A percentile compares a stretch with the other conserved stretches of the same genome.
These are phyloP conservation scores for Iberis pinnata DNA, from an alignment of 345 rosid species.

Conservation along the genomic window DNA sequence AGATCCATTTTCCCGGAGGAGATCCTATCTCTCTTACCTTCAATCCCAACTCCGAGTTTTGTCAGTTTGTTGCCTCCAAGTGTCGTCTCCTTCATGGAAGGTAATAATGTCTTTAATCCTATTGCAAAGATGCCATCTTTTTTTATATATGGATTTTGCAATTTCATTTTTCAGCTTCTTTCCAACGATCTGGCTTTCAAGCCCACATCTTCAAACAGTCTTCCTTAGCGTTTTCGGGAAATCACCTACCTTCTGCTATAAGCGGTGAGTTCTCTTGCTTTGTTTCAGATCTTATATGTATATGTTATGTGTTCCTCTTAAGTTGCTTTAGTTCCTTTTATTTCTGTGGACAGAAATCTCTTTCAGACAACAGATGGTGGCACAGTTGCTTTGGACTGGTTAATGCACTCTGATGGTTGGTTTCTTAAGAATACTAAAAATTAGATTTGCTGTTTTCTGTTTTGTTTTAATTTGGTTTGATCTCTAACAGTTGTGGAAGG, in stretches of 20 bases:
- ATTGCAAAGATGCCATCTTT: too few relatives aligned
- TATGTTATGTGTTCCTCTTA: neutral
- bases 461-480: neutral
- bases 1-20: conserved; percentile 52
- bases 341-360: too few relatives aligned
- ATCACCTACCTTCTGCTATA: conserved; percentile 60
- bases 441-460: neutral
- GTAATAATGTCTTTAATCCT: too few relatives aligned
- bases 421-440: too few relatives aligned
- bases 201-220: conserved; percentile 73
- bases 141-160: neutral
- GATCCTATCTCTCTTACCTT: conserved; percentile 42
- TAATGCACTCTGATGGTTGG: conserved; percentile 46
- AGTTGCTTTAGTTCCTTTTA: too few relatives aligned
- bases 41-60: conserved; percentile 42
- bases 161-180: conserved; percentile 56
- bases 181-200: conserved; percentile 75
- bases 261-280: conserved; percentile 52
- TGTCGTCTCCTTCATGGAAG: conserved; percentile 63
- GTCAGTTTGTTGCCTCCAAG: conserved; percentile 50
- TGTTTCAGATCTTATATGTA: conserved; percentile 10
- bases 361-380: too few relatives aligned
- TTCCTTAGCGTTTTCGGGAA: conserved; percentile 61
- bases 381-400: conserved; percentile 86
- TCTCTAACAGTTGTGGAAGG: conserved; percentile 34